phyloP scores from a whole-genome alignment of 2,329 filamentous ascomycete genomes.

The Clonostachys solani region DNA sequence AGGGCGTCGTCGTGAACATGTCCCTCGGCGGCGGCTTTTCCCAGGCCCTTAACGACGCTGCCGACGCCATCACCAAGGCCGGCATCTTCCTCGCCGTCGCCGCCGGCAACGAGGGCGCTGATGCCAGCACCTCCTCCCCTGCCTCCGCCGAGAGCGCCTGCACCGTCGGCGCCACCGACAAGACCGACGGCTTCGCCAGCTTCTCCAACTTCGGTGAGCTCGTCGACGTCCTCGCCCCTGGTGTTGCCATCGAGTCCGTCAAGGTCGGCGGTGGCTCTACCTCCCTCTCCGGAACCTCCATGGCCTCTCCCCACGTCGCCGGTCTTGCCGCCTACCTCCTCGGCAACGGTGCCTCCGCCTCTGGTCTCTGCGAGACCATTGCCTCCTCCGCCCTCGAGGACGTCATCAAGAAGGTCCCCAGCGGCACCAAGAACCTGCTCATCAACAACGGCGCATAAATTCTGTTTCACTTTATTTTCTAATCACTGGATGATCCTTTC shows the following conservation, averaged over 20 bases:
- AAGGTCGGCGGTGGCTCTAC: conserved; percentile 35
- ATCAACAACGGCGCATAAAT: conserved; percentile 12
- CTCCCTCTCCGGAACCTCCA: conserved; percentile 39
- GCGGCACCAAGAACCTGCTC: conserved; percentile 13
- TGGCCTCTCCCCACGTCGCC: conserved; percentile 34
- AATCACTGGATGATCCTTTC: too few species aligned
- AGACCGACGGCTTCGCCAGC: conserved; percentile 29
- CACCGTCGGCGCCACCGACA: conserved; percentile 46
- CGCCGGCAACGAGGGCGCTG: conserved; percentile 43
- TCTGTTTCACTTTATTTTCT: background rate
- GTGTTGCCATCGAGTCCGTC: conserved; percentile 38
- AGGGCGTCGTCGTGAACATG: conserved; percentile 50
- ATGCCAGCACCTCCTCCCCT: conserved; percentile 40
- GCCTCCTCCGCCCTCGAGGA: conserved; percentile 25
- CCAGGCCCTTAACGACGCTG: conserved; percentile 43
- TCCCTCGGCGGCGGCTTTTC: conserved; percentile 46
- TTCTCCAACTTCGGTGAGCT: conserved; percentile 49
- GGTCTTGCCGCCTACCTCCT: conserved; percentile 39
- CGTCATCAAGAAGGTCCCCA: conserved; percentile 16
- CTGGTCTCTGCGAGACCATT: conserved; percentile 11
- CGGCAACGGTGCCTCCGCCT: conserved; percentile 22
- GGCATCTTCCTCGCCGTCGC: conserved; percentile 52
- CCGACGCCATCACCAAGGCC: conserved; percentile 34
- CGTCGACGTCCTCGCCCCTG: conserved; percentile 49
- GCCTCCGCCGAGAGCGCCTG: conserved; percentile 42